Evolutionary conservation across 495 filamentous ascomycete genomes (phyloP), one percentile per base, ranked within the genome.

Genomic region (Podospora fimiseda): DNA sequence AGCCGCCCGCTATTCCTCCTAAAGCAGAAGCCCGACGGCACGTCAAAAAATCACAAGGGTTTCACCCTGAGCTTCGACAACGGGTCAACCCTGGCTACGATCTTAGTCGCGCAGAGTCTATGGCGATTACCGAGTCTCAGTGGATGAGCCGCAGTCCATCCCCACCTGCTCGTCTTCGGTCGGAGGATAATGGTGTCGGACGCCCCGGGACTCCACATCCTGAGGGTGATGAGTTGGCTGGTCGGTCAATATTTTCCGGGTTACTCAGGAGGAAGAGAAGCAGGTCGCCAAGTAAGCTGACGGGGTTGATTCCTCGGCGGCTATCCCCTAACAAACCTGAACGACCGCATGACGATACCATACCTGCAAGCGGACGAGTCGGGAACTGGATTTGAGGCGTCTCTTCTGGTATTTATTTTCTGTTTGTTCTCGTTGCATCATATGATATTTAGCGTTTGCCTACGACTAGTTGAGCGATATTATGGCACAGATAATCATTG

Each of bases 101-200:
- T 30, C 22, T 50, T 11, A 19, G 47, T 30, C 54, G 42, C 18
- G 33, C 53, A 14, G 52, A 39, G 39, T 51, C 47, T 2, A 37
- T 70, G 6, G 56, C 52, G 8, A 44, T 71, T 9, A 68, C 55
- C 2, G 72, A 74, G 47, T 49, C 66, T 9, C 67, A 73, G 47
- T 75, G 70, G 71, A 62, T 73, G 55, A 59, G 64, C 23, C 65
- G 63, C 20, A 67, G 65, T 16, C 72, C 69, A 1, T 70, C 69
- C 13, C n/a, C n/a, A n/a, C 67, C 69, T 13, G 30, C 50, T 15
- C 48, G 49, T 2, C 52, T 40, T n/a, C 14, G 41, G 36, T 55
- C 42, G 16, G 46, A 51, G 1, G 9, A 23, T 20, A 48, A 49
- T 6, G 20, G 40, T 22, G 33, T 45, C 2, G 37, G 47, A 9